Evolutionary conservation across 139 green algal genomes (phyloP).

Genomic region (Chlorella vulgaris): DNA sequence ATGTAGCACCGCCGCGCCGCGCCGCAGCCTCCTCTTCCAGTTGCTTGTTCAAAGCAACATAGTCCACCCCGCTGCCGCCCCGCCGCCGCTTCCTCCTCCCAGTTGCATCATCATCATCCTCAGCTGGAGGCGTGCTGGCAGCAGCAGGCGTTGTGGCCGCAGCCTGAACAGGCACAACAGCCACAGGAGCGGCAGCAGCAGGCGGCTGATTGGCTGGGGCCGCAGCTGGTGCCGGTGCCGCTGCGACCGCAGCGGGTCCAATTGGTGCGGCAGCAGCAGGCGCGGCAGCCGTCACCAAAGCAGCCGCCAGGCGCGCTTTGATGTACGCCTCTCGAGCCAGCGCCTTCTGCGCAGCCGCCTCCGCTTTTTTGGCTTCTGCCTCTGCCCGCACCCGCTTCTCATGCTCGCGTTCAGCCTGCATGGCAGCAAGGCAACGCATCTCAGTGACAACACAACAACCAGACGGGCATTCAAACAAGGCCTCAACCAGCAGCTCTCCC

Average conservation of each 20-base stretch:
- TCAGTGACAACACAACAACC: too few species aligned
- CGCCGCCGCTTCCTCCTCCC: constrained; percentile 45
- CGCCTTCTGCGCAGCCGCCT: background rate
- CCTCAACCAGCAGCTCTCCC: background rate
- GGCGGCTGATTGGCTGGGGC: background rate
- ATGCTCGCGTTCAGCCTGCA: constrained; percentile 45
- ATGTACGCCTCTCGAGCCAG: background rate
- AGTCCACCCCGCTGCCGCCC: constrained; percentile 64
- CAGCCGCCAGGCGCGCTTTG: background rate
- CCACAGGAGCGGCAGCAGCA: background rate
- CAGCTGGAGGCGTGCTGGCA: background rate
- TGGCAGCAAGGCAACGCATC: background rate
- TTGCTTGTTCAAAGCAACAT: constrained; percentile 71
- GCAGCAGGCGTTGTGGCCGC: background rate
- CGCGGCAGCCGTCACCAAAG: background rate
- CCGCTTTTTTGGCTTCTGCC: background rate
- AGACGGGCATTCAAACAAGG: background rate
- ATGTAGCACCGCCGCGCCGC: too few species aligned
- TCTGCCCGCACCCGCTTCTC: constrained; percentile 42
- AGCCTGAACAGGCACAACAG: too few species aligned
- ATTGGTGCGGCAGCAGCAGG: background rate
- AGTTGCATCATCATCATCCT: background rate
- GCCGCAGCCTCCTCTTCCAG: constrained; percentile 58
- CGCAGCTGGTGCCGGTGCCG: background rate
- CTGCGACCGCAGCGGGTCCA: background rate